Percentiles rank a stretch among this genome's conserved stretches.
These are phyloP conservation scores for Ceratocystis huliohia DNA, from an alignment of 2,329 filamentous ascomycete genomes.

Conservation along the genomic window DNA sequence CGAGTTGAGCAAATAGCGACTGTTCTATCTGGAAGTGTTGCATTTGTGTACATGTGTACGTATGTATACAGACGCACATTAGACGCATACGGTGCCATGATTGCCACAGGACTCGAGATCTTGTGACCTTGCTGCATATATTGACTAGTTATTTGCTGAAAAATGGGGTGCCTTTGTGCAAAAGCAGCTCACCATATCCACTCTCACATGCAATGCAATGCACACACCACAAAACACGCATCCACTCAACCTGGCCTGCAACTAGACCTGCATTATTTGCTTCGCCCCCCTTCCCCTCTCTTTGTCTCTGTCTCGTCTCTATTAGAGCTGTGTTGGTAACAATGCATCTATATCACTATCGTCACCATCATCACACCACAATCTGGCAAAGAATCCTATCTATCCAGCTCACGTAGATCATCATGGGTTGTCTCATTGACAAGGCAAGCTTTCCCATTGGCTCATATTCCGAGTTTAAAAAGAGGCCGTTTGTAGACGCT, in stretches of 20 bases:
- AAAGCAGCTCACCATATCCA: neutral
- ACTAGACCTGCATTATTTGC: neutral
- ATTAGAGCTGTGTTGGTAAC: neutral
- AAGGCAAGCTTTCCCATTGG: neutral
- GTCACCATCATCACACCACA: slow-evolving; percentile 9
- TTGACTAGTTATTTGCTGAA: neutral
- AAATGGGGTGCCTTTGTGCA: neutral
- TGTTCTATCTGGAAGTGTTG: neutral
- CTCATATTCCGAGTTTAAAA: neutral
- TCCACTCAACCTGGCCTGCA: neutral
- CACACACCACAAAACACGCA: neutral
- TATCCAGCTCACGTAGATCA: neutral
- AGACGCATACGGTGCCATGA: neutral
- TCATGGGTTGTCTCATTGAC: neutral
- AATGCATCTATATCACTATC: neutral
- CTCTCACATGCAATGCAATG: neutral
- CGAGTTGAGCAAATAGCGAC: neutral
- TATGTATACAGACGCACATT: neutral
- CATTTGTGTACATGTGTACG: neutral
- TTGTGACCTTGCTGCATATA: slow-evolving; percentile 2
- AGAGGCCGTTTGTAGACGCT: neutral
- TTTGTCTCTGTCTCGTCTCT: neutral
- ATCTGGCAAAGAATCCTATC: neutral
- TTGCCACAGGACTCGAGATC: neutral
- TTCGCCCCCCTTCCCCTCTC: neutral